Percentiles rank a stretch among this genome's conserved stretches.
Evolutionary conservation across 352 stramenopile species (phyloP).

Genomic region (Globisporangium carolinianum): DNA sequence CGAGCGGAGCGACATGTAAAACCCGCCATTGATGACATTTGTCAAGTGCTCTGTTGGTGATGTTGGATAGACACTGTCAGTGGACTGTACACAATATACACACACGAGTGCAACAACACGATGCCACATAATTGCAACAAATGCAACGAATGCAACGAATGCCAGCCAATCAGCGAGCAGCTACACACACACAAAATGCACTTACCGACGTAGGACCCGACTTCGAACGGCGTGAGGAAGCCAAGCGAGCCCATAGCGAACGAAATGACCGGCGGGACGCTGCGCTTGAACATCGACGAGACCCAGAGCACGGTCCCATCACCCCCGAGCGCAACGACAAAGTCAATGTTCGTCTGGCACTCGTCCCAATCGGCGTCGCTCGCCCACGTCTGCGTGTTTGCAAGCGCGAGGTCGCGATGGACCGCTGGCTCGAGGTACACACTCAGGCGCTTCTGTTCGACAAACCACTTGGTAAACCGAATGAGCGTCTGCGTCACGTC

Average conservation of each 20-base stretch:
- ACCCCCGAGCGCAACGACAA: constrained; percentile 91
- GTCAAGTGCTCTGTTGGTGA: constrained; percentile 50
- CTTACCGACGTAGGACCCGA: constrained; percentile 38
- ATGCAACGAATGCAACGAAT: not conserved
- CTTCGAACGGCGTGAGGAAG: constrained; percentile 94
- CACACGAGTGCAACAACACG: not conserved
- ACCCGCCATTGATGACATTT: constrained; percentile 71
- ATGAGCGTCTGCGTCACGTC: constrained; percentile 67
- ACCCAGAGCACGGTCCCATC: constrained; percentile 92
- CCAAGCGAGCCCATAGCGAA: constrained; percentile 94
- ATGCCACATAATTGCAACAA: too few relatives aligned
- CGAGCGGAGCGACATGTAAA: constrained; percentile 80
- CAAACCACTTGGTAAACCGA: constrained; percentile 59
- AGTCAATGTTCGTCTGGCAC: constrained; percentile 81
- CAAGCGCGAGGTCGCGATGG: constrained; percentile 52
- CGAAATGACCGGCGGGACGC: constrained; percentile 92
- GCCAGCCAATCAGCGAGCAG: not conserved
- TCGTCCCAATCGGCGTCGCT: constrained; percentile 57
- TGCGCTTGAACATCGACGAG: constrained; percentile 83
- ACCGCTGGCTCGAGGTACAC: constrained; percentile 73
- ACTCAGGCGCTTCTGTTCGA: constrained; percentile 62
- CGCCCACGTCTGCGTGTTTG: constrained; percentile 56
- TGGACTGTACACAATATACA: not conserved
- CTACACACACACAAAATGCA: not conserved
- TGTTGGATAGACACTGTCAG: not conserved